phyloP scores from a whole-genome alignment of 331 rosid genomes.

The Malus hybrid region DNA sequence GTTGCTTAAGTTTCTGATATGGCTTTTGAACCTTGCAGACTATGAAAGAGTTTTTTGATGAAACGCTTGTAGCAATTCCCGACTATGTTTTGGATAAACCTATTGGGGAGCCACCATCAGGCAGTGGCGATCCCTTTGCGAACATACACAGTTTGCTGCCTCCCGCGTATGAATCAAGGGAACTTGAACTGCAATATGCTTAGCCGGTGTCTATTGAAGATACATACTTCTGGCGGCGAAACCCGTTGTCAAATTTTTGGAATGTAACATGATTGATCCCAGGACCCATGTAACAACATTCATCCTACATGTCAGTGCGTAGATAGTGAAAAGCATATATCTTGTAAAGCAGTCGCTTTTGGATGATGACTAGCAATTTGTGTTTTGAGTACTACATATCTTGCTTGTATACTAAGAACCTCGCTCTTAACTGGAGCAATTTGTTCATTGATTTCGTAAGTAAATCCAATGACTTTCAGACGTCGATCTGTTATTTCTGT shows the following conservation, averaged over 20 bases:
- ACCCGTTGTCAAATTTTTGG: not conserved
- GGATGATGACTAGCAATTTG: too few species aligned
- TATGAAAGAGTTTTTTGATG: constrained; percentile 73
- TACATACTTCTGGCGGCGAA: not conserved
- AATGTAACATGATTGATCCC: not conserved
- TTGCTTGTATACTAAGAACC: too few species aligned
- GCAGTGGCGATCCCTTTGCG: constrained; percentile 53
- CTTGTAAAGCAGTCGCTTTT: too few species aligned
- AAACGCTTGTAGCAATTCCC: constrained; percentile 76
- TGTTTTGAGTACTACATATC: too few species aligned
- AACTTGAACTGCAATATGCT: constrained; percentile 35
- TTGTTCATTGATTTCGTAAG: too few species aligned
- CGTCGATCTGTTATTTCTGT: too few species aligned
- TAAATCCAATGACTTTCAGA: too few species aligned
- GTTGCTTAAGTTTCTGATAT: constrained; percentile 17
- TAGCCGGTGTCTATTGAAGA: constrained; percentile 20
- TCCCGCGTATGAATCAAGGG: constrained; percentile 47
- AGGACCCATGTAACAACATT: too few species aligned
- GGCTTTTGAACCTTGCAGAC: constrained; percentile 50
- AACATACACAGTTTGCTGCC: constrained; percentile 51
- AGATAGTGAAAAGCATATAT: too few species aligned
- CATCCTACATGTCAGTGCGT: too few species aligned
- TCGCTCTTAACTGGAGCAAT: too few species aligned
- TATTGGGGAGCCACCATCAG: constrained; percentile 32
- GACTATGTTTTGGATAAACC: constrained; percentile 72